A percentile compares a stretch with the other conserved stretches of the same genome.
phyloP scores from a whole-genome alignment of 352 stramenopile species.

The Globisporangium nodosum region DNA sequence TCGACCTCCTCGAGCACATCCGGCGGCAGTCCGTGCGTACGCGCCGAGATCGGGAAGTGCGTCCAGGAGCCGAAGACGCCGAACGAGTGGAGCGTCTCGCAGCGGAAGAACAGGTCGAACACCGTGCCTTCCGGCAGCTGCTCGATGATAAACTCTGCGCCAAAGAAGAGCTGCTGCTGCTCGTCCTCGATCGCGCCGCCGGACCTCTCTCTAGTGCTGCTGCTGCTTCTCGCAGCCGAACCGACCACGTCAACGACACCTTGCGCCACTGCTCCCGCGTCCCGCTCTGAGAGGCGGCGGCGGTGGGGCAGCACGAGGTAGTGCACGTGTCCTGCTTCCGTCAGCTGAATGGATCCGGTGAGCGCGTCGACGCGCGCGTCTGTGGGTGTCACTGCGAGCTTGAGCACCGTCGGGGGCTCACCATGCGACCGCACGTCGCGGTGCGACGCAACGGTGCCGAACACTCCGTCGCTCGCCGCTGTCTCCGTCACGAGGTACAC shows the following conservation, averaged over 20 bases:
- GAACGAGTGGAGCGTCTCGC: conserved; percentile 67
- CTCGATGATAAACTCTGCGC: conserved; percentile 33
- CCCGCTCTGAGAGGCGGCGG: conserved; percentile 15
- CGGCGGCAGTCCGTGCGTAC: conserved; percentile 56
- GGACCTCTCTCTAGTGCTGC: no score
- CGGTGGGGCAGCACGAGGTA: conserved; percentile 46
- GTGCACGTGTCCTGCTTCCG: conserved; percentile 49
- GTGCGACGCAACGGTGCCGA: conserved; percentile 60
- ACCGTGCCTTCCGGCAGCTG: conserved; percentile 45
- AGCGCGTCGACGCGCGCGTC: conserved; percentile 69
- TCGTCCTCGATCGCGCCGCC: neutral
- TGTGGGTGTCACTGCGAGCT: conserved; percentile 33
- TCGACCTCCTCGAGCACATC: conserved; percentile 61
- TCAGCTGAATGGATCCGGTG: conserved; percentile 42
- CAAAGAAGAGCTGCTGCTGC: neutral
- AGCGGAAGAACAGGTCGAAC: conserved; percentile 70
- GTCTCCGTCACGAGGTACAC: conserved; percentile 77
- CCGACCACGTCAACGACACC: conserved; percentile 13
- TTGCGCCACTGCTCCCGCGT: conserved; percentile 10
- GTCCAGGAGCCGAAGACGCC: conserved; percentile 67
- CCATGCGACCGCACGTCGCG: conserved; percentile 45
- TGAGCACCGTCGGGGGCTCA: conserved; percentile 27
- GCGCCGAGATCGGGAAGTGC: conserved; percentile 31
- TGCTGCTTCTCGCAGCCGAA: neutral
- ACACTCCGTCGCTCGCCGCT: conserved; percentile 57